phyloP scores from a whole-genome alignment of 495 filamentous ascomycete species.

The Platismatia glauca region DNA sequence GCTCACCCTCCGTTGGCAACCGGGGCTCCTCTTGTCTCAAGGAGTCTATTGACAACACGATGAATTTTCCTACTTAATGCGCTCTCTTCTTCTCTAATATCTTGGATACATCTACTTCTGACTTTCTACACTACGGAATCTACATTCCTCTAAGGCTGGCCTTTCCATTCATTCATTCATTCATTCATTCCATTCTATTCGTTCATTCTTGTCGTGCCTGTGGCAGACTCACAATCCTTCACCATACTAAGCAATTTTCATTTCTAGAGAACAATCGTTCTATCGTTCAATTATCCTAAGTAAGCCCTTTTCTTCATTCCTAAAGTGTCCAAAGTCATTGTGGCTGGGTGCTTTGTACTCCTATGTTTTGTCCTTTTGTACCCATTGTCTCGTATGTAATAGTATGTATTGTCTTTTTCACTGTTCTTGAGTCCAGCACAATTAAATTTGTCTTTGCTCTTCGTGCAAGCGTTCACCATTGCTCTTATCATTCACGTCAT shows the following conservation, averaged over 20 bases:
- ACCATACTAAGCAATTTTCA: background rate
- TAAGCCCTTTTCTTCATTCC: background rate
- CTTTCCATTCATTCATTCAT: constrained; percentile 7
- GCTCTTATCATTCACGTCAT: background rate
- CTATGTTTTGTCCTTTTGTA: background rate
- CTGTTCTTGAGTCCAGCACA: background rate
- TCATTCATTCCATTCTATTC: background rate
- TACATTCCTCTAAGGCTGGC: constrained; percentile 15
- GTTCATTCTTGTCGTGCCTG: constrained; percentile 14
- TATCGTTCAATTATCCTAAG: background rate
- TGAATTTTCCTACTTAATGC: background rate
- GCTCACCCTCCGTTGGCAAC: background rate
- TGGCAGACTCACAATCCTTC: constrained; percentile 19
- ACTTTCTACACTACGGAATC: background rate
- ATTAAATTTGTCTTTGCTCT: background rate
- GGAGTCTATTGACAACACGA: background rate
- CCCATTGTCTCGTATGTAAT: background rate
- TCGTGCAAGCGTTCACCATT: background rate
- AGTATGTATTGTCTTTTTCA: background rate
- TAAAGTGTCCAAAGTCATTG: background rate
- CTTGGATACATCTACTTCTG: background rate
- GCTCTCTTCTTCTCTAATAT: background rate
- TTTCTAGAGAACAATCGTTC: background rate
- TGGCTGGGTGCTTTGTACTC: background rate
- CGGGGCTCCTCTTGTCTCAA: background rate